Evolutionary conservation across 495 filamentous ascomycete species (phyloP).

Genomic region (Aspergillus taichungensis): DNA sequence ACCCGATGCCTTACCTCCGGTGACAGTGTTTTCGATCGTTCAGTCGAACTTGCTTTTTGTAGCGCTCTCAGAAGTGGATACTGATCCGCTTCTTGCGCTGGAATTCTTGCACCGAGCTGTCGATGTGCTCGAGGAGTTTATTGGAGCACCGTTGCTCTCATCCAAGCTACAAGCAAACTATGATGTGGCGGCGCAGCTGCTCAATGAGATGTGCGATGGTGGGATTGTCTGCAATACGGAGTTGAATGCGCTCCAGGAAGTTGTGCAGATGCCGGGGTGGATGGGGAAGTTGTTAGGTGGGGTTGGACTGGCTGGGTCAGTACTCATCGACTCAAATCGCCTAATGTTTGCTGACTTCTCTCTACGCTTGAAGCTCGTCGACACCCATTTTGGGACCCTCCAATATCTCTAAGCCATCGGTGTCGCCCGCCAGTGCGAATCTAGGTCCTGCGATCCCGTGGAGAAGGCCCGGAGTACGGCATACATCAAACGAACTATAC

Average conservation of each 20-base stretch:
- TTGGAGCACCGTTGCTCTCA: conserved; percentile 80
- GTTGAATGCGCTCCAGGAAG: conserved; percentile 82
- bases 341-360: neutral
- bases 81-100: conserved; percentile 86
- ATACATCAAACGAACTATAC: conserved; percentile 95
- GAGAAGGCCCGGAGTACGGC: conserved; percentile 84
- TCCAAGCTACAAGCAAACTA: conserved; percentile 81
- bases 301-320: conserved; percentile 69
- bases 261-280: conserved; percentile 82
- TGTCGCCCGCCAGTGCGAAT: conserved; percentile 28
- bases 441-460: conserved; percentile 63
- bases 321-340: neutral
- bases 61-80: conserved; percentile 70
- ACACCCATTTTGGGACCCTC: conserved; percentile 34
- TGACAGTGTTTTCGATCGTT: conserved; percentile 74
- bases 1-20: conserved; percentile 73
- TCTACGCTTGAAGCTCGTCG: conserved; percentile 20
- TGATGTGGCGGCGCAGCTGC: conserved; percentile 87
- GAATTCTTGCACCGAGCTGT: conserved; percentile 93
- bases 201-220: conserved; percentile 94
- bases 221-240: conserved; percentile 87
- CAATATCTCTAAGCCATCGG: conserved; percentile 39
- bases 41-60: conserved; percentile 87
- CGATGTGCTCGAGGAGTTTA: conserved; percentile 90
- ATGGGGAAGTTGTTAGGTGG: conserved; percentile 87